These are phyloP conservation scores for Pyrus bretschneideri DNA, from an alignment of 306 rosid species.

Conservation along the genomic window DNA sequence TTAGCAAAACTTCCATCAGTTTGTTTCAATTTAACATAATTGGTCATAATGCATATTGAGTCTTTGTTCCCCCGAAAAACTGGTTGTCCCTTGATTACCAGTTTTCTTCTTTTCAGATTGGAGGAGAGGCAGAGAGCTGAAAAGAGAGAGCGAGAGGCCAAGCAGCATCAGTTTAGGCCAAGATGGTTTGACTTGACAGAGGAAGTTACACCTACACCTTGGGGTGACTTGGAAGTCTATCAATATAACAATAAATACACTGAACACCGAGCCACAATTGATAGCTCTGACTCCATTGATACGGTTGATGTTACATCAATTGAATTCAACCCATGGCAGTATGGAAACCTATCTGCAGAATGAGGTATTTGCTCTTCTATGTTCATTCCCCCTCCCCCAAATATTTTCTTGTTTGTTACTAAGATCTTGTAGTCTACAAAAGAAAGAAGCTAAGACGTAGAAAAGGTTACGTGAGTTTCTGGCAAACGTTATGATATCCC, in stretches of 20 bases:
- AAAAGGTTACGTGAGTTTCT: not conserved
- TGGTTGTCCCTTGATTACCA: not conserved
- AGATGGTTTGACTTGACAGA: constrained; percentile 83
- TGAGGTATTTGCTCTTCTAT: constrained; percentile 15
- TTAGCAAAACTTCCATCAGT: not conserved
- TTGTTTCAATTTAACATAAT: not conserved
- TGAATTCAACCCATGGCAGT: constrained; percentile 89
- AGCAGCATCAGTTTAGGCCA: constrained; percentile 47
- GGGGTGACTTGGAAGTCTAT: constrained; percentile 93
- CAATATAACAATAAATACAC: constrained; percentile 63
- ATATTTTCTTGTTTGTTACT: not conserved
- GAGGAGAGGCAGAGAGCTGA: constrained; percentile 94
- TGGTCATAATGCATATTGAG: not conserved
- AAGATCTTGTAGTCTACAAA: not conserved
- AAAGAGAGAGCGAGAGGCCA: constrained; percentile 61
- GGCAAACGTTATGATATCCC: not conserved
- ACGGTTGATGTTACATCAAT: constrained; percentile 39
- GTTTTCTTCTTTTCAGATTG: constrained; percentile 35
- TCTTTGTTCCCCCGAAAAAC: not conserved
- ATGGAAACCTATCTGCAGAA: constrained; percentile 44
- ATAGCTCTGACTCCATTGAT: constrained; percentile 34
- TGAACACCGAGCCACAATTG: constrained; percentile 47
- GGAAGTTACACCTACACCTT: constrained; percentile 76
- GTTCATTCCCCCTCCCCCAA: not conserved
- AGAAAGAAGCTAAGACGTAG: not conserved